Conservation (phyloP, 345 rosid species). For the Salix exigua region DNA sequence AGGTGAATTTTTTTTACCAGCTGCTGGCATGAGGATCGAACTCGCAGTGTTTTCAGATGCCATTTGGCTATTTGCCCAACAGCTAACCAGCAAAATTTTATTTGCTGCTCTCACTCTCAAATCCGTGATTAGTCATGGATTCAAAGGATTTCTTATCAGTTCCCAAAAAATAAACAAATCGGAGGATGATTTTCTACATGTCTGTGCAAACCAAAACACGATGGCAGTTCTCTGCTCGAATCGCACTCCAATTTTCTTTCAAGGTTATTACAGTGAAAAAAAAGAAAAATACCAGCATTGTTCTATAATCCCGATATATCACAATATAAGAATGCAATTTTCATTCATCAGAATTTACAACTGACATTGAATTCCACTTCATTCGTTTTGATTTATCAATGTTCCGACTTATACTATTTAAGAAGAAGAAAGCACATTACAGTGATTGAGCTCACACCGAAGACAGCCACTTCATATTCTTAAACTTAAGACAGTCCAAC, state of each 20-base stretch:
- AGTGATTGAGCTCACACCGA: background rate
- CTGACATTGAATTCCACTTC: background rate
- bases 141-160: too few species aligned
- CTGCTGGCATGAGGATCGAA: background rate
- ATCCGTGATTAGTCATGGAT: too few species aligned
- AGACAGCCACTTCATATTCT: background rate
- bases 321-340: background rate
- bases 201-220: background rate
- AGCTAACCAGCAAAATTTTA: too few species aligned
- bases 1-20: too few species aligned
- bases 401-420: background rate
- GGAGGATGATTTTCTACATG: too few species aligned
- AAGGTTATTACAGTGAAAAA: too few species aligned
- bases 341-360: background rate
- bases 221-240: too few species aligned
- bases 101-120: too few species aligned
- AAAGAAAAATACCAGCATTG: too few species aligned
- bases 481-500: conserved; percentile 39
- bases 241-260: too few species aligned
- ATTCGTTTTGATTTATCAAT: background rate
- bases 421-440: background rate
- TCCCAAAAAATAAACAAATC: too few species aligned
- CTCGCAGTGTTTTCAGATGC: background rate
- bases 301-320: background rate
- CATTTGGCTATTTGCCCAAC: background rate